Evolutionary conservation across 805 yeast genomes (phyloP).

Genomic region (Schizosaccharomyces osmophilus): DNA sequence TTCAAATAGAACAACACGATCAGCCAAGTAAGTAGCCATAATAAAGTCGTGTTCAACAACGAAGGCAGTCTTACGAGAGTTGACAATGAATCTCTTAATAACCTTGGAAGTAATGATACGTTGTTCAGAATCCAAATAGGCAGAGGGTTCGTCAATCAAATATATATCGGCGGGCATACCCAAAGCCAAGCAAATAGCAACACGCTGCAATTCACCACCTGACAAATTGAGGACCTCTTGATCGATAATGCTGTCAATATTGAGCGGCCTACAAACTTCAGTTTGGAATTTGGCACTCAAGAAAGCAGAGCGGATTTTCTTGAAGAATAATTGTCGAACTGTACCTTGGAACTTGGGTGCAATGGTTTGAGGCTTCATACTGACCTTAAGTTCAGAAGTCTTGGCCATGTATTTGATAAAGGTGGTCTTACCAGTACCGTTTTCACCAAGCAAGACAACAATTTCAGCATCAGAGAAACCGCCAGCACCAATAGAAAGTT

Average conservation of each 20-base stretch:
- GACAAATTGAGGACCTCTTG: conserved; percentile 93
- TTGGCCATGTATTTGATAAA: conserved; percentile 81
- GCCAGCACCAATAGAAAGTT: conserved; percentile 57
- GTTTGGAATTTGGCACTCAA: conserved; percentile 94
- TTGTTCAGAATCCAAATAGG: conserved; percentile 96
- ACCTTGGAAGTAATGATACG: conserved; percentile 98
- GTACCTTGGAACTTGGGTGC: conserved; percentile 98
- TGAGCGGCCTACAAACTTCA: conserved; percentile 88
- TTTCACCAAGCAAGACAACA: conserved; percentile 98
- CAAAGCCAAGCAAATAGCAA: conserved; percentile 81
- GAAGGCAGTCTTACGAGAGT: conserved; percentile 95
- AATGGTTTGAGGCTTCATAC: conserved; percentile 97
- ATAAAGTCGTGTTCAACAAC: conserved; percentile 98
- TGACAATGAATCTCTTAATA: conserved; percentile 85
- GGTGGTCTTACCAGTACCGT: conserved; percentile 98
- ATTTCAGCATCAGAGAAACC: conserved; percentile 90
- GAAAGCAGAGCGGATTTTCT: conserved; percentile 83
- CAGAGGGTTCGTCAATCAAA: conserved; percentile 95
- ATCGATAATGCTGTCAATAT: conserved; percentile 80
- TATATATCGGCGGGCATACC: conserved; percentile 92
- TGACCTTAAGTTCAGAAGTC: conserved; percentile 71
- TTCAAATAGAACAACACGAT: conserved; percentile 92
- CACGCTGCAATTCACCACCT: conserved; percentile 99
- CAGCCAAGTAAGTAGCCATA: conserved; percentile 98
- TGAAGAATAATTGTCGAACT: conserved; percentile 88